Percentiles rank a stretch among this genome's conserved stretches.
Conservation (phyloP, 495 filamentous ascomycete species). For the Hyaloscypha finlandica region DNA sequence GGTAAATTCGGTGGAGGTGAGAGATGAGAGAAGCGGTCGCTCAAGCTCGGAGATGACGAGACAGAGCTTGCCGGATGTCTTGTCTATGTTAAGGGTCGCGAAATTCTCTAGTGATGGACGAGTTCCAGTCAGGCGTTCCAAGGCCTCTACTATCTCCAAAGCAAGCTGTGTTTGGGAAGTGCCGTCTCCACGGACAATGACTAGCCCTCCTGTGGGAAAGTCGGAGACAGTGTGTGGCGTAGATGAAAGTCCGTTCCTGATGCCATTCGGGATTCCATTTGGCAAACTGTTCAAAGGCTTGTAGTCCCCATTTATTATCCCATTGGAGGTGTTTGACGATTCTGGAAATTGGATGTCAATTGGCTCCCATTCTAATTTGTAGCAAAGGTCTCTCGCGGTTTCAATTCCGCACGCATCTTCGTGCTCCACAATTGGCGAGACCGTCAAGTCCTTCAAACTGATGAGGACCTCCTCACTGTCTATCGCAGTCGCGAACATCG, state of each 20-base stretch:
- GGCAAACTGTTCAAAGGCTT: too few relatives aligned
- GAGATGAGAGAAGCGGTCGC: conserved; percentile 36
- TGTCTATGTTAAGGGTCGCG: conserved; percentile 6
- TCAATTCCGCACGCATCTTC: conserved; percentile 28
- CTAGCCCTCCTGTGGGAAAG: conserved; percentile 27
- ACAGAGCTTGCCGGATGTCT: conserved; percentile 29
- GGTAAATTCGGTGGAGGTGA: conserved; percentile 37
- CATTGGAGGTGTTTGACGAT: background rate
- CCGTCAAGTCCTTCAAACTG: conserved; percentile 36
- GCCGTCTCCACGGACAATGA: conserved; percentile 43
- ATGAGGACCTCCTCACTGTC: conserved; percentile 35
- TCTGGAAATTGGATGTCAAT: conserved; percentile 5
- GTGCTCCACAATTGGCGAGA: conserved; percentile 40
- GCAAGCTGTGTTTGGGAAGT: conserved; percentile 41
- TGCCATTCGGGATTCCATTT: background rate
- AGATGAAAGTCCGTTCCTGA: background rate
- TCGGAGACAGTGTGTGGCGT: background rate
- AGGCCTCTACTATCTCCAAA: background rate
- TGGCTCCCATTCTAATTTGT: conserved; percentile 41
- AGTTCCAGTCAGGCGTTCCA: conserved; percentile 1
- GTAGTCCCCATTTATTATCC: conserved; percentile 20
- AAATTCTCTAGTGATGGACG: background rate
- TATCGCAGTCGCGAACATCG: conserved; percentile 36
- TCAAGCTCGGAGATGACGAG: conserved; percentile 29
- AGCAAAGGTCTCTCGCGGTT: conserved; percentile 37